Evolutionary conservation across 306 rosid species (phyloP).

Genomic region (Lathyrus aphaca): DNA sequence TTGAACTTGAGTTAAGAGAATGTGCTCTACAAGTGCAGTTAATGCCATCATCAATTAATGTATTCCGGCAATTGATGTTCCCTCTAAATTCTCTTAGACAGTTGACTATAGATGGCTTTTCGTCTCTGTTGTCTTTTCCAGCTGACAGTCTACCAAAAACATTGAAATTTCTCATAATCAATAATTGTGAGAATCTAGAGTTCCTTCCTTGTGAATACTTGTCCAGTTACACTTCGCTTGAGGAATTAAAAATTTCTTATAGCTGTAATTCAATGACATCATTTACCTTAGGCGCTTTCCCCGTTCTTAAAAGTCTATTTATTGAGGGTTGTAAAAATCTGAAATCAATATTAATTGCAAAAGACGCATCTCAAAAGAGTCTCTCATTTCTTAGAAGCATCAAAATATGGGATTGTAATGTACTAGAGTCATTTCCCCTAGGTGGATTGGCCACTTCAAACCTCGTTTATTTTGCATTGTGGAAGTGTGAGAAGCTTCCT

Average conservation of each 20-base stretch:
- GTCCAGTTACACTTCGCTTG: background rate
- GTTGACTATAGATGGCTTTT: too few relatives aligned
- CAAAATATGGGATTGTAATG: background rate
- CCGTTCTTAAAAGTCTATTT: background rate
- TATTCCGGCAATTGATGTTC: too few relatives aligned
- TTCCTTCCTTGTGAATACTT: background rate
- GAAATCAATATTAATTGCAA: background rate
- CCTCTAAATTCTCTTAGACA: too few relatives aligned
- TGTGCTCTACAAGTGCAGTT: too few relatives aligned
- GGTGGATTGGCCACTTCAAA: background rate
- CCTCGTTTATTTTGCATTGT: background rate
- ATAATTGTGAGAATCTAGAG: background rate
- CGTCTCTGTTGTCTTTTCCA: too few relatives aligned
- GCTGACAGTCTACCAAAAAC: too few relatives aligned
- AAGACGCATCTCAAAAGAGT: background rate
- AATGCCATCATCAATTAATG: too few relatives aligned
- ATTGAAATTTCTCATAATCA: too few relatives aligned
- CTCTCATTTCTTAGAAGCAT: background rate
- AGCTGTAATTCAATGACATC: background rate
- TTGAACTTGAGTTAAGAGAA: too few relatives aligned
- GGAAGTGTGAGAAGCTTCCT: constrained; percentile 16
- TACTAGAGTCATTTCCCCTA: background rate
- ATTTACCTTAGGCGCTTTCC: background rate
- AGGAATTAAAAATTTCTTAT: background rate
- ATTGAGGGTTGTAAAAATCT: background rate